Evolutionary conservation across 2,329 filamentous ascomycete species (phyloP).

Genomic region (Cercospora sp.): DNA sequence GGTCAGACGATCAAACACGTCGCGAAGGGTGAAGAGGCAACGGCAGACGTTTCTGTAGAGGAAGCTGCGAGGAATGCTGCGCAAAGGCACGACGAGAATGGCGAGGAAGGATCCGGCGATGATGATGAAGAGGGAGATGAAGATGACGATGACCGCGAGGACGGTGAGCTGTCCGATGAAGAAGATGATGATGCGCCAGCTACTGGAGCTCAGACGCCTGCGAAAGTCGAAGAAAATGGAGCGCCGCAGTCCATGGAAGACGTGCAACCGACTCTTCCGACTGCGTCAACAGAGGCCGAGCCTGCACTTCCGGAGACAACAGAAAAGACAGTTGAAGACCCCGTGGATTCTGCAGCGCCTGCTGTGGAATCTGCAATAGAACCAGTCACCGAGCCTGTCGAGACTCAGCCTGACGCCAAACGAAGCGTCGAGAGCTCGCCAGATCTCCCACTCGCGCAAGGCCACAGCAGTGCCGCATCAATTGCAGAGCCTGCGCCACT

Average conservation of each 20-base stretch:
- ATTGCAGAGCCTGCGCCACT: constrained; percentile 21
- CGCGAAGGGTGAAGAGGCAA: constrained; percentile 39
- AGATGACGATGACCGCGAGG: constrained; percentile 45
- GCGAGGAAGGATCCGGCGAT: constrained; percentile 49
- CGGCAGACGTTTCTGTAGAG: constrained; percentile 42
- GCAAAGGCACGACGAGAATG: constrained; percentile 49
- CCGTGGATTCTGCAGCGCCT: neutral
- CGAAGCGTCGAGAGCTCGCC: constrained; percentile 45
- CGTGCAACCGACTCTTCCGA: constrained; percentile 13
- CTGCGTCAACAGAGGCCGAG: constrained; percentile 16
- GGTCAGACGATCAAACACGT: constrained; percentile 41
- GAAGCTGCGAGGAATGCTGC: constrained; percentile 47
- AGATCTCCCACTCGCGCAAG: constrained; percentile 45
- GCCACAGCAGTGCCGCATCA: constrained; percentile 45
- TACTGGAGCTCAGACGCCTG: constrained; percentile 27
- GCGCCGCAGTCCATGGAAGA: constrained; percentile 25
- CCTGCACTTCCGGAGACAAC: neutral
- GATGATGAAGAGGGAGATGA: constrained; percentile 55
- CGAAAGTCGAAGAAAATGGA: constrained; percentile 19
- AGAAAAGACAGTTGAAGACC: neutral
- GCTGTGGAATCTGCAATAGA: neutral
- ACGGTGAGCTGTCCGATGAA: constrained; percentile 39
- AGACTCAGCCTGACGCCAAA: neutral
- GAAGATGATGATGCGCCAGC: constrained; percentile 35
- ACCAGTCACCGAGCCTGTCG: neutral